Conservation (phyloP, 2,329 filamentous ascomycete genomes). For the Exophiala mesophila region DNA sequence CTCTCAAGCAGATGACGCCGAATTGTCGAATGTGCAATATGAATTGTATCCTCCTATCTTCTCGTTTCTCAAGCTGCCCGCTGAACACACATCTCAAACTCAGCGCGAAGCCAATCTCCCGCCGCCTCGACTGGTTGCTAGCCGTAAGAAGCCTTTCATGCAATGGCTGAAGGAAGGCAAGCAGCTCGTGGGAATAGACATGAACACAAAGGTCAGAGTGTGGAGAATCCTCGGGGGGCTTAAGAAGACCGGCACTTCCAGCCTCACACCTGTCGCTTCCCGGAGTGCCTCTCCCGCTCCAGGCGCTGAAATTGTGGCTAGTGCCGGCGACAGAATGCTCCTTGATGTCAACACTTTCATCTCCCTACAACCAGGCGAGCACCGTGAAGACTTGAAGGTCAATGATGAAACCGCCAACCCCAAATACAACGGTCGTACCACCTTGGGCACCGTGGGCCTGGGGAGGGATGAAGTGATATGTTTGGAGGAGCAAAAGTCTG, state of each 20-base stretch:
- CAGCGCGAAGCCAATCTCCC: conserved; percentile 58
- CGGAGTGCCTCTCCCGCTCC: conserved; percentile 42
- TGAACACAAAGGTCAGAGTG: conserved; percentile 68
- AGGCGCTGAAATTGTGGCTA: conserved; percentile 37
- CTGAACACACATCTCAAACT: conserved; percentile 54
- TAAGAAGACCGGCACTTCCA: conserved; percentile 40
- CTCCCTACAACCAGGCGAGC: conserved; percentile 56
- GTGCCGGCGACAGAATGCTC: conserved; percentile 48
- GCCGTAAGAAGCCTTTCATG: conserved; percentile 64
- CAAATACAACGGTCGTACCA: conserved; percentile 72
- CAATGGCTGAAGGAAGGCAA: conserved; percentile 75
- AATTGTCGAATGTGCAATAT: conserved; percentile 64
- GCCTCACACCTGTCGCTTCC: conserved; percentile 41
- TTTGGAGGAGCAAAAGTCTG: conserved; percentile 67
- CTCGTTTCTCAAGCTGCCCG: conserved; percentile 73
- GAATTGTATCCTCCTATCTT: conserved; percentile 83
- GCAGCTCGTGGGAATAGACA: conserved; percentile 59
- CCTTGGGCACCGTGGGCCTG: conserved; percentile 62
- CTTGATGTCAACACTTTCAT: conserved; percentile 61
- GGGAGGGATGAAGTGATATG: conserved; percentile 70
- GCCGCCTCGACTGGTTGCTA: conserved; percentile 65
- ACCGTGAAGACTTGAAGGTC: conserved; percentile 58
- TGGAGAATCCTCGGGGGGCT: conserved; percentile 56
- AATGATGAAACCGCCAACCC: conserved; percentile 67
- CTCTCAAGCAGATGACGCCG: conserved; percentile 53